Evolutionary conservation across 2,329 filamentous ascomycete species (phyloP), one percentile per base, ranked within the genome.

Genomic region (Metarhizium rileyi): DNA sequence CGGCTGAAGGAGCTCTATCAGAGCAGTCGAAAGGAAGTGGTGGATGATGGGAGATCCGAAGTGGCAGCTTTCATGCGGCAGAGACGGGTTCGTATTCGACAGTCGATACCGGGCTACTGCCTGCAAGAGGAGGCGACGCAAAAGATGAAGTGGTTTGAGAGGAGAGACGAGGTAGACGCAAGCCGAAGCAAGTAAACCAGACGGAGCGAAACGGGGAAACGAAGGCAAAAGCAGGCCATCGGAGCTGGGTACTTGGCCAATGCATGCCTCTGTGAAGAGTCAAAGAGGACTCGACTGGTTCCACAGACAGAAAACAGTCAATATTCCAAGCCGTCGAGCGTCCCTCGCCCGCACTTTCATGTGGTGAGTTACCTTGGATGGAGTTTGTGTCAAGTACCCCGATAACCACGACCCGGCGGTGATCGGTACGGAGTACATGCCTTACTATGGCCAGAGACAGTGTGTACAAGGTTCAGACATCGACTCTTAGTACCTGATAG

Each of bases 291-390:
- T 41, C 35, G 50, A 41, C 36, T 25, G 38, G 50, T 51, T 51
- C 46, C 50, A 51, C 46, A 46, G n/a, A 28, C 50, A 36, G 28
- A 44, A 44, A 36, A 27, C 16, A 33, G 48, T 40, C 38, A 28
- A 33, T 22, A n/a, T n/a, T n/a, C n/a, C 30, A 23, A 42, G 46
- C 16, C 25, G 42, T 4, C 16, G 3, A 3, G 40, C 16, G 35
- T 46, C 25, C 25, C 46, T 28, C 33, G 14, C 33, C 18, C 18
- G 9, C 12, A 20, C 25, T 14, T 7, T 27, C 5, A 7, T 25
- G 26, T 16, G 41, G 30, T 10, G 42, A 41, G 38, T n/a, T 44
- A 48, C 46, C 23, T 51, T 30, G 28, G 16, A 40, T 18, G 27
- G 26, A 23, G 26, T 9, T 9, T 20, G 44, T 43, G 36, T 12